Base-by-base conservation (phyloP, 1,139 yeast genomes). In the Yamadazyma spencermartinsiae region DNA sequence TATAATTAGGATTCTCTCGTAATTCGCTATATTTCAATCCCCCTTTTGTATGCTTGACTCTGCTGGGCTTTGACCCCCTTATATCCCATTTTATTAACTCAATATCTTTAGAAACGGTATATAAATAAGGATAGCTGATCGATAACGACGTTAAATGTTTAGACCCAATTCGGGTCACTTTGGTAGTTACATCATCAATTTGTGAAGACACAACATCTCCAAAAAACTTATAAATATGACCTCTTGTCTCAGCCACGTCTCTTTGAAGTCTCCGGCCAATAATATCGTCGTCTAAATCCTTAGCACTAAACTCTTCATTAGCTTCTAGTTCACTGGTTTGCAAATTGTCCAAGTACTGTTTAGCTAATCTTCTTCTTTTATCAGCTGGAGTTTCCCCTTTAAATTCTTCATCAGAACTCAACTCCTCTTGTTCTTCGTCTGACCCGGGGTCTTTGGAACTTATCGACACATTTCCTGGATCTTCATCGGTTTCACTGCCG, bases 351-450 rank as follows among this genome's bases (percentile, higher is more conserved):
- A 92, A 69, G 61, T 92, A 92, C 60, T 90, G 95, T 60, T 89
- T 89, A 15, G 98, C 98, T 47, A 92, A 70, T 55, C 98, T 72
- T 65, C 98, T 79, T 63, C 99, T 79, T 61, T 88, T 90, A 55
- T 92, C 98, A 0, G 96, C 95, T 15, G 90, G 95, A 37, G 79
- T 80, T 60, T 92, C 98, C 20, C 72, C 74, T 18, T 70, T 79
- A 49, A 80, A 80, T 50, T 82, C 92, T 51, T 82, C 89, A 36
- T 82, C 90, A 6, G 84, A 79, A 11, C 76, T 79, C 28, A 67
- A 44, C 37, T 69, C 71, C 31, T 69, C 76, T 31, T 67, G 77
- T 20, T 40, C 40, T 11, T 53, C 65, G 4, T 59, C 71, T 13
- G 25, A 19, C 10, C 51, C 45, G 9, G 43, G 38, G 4, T 33